Conservation (phyloP, 2,329 filamentous ascomycete genomes). For the Diaporthe sp. region DNA sequence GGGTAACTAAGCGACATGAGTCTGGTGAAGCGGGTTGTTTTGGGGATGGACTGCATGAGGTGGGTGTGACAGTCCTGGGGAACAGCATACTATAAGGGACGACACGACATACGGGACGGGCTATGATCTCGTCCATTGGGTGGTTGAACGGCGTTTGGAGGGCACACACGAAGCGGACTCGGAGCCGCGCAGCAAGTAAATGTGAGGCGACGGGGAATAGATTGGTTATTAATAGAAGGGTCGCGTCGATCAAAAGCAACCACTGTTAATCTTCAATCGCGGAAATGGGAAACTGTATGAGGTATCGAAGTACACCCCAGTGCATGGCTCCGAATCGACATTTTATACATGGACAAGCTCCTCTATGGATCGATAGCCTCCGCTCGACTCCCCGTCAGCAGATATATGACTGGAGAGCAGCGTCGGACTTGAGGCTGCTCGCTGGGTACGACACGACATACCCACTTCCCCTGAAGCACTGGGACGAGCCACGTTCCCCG, state of each 20-base stretch:
- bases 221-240: constrained; percentile 37
- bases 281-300: neutral
- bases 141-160: constrained; percentile 28
- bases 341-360: no score
- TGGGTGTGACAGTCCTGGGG: neutral
- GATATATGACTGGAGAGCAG: neutral
- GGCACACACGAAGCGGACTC: constrained; percentile 15
- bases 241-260: constrained; percentile 27
- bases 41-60: neutral
- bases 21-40: neutral
- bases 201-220: constrained; percentile 20
- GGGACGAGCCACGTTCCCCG: neutral
- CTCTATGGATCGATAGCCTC: neutral
- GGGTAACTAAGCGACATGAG: constrained; percentile 60
- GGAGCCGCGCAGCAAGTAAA: constrained; percentile 4
- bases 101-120: neutral
- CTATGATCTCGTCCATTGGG: constrained; percentile 20
- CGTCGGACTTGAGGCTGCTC: neutral
- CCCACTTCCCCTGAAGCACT: neutral
- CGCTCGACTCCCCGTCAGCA: neutral
- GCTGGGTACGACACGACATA: neutral
- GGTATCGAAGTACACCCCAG: neutral
- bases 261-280: neutral
- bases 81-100: constrained; percentile 10
- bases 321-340: neutral